Evolutionary conservation across 352 stramenopile species (phyloP), one percentile per base, ranked within the genome.

Genomic region (Pythium brachiatum): DNA sequence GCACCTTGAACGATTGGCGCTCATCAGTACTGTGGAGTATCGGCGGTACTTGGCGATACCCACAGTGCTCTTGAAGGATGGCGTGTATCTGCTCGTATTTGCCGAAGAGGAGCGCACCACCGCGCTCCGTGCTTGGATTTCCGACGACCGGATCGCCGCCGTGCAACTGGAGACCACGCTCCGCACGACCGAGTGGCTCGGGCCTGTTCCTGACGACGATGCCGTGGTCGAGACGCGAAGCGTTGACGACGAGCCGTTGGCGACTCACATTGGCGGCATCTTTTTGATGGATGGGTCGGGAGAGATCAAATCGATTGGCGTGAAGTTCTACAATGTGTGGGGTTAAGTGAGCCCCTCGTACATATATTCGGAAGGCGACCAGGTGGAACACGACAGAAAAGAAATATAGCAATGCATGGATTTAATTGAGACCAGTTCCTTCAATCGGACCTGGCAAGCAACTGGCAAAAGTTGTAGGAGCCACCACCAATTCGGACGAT

Each of bases 131-230:
- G 43, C 44, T 21, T 62, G 43, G 18, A 21, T 56, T 7, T 18
- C 27, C 29, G 31, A 36, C 20, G 31, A 56, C 11, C n/a, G 16
- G 0, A 62, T 62, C 26, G 8, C 27, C 18, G 20, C 56, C 9
- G 7, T 62, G 2, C 56, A 39, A 15, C 21, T 54, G 9, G 3
- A 32, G 13, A 62, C 56, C 18, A 62, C 18, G 5, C 44, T 18
- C 18, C 56, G 56, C 56, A 48, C 29, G 7, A 62, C 56, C 29
- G 44, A 55, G 21, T 56, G 56, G 56, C 56, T 62, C 50, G 56
- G 56, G 20, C 5, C 13, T 20, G 20, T 47, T 1, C 56, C 56
- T 12, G 16, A 12, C 9, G n/a, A 29, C 1, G 26, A 29, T 15
- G 43, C 44, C 9, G 23, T 20, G 4, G 16, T 62, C n/a, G 41